Conservation (phyloP, 108 stramenopile genomes). For the Phaeodactylum tricornutum region DNA sequence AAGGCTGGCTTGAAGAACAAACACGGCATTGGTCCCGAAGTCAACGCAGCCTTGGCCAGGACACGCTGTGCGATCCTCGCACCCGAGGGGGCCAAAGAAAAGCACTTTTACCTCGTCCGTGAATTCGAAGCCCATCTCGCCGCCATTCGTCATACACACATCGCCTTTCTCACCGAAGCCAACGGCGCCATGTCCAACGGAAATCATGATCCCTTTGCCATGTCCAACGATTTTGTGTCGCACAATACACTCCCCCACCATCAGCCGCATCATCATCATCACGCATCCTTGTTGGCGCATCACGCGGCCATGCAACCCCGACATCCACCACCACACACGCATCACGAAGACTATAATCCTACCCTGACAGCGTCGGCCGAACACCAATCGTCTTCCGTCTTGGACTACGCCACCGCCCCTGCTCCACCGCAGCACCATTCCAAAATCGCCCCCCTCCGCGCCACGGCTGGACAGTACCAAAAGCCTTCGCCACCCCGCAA, state of each 20-base stretch:
- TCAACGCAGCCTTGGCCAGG: constrained; percentile 28
- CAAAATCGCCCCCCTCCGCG: constrained; percentile 2
- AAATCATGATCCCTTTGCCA: neutral
- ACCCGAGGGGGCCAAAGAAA: constrained; percentile 9
- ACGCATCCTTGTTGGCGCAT: no score
- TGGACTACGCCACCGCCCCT: neutral
- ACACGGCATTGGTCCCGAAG: constrained; percentile 33
- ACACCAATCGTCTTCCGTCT: no score
- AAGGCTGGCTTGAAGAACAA: constrained; percentile 40
- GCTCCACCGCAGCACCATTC: neutral
- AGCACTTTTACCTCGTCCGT: constrained; percentile 21
- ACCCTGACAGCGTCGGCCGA: neutral
- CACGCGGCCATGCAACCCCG: no score
- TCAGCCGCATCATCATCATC: no score
- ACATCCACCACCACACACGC: no score
- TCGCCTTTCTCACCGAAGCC: neutral
- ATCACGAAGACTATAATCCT: neutral
- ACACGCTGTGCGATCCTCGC: constrained; percentile 14
- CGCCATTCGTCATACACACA: constrained; percentile 14
- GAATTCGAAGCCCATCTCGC: constrained; percentile 36
- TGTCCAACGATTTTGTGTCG: no score
- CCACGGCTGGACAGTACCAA: constrained; percentile 8
- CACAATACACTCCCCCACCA: neutral
- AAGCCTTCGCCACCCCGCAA: constrained; percentile 1
- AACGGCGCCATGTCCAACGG: neutral